These are phyloP conservation scores for Iris pallida DNA, from an alignment of 116 monocot species.

Conservation along the genomic window DNA sequence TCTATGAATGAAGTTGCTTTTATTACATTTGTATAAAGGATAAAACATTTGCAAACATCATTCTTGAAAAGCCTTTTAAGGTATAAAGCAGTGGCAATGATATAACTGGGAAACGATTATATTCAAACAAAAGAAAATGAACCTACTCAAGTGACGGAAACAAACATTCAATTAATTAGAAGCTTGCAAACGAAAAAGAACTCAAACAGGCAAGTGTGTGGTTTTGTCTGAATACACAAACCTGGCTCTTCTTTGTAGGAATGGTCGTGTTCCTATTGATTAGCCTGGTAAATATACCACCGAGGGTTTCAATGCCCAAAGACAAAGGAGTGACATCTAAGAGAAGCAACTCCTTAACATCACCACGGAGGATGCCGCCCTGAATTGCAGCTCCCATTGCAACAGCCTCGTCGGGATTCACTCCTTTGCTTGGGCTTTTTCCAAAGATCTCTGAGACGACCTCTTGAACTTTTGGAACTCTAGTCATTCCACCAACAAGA, in stretches of 20 bases:
- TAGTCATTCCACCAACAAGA: slow-evolving; percentile 57
- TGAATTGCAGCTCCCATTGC: slow-evolving; percentile 61
- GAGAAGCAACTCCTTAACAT: slow-evolving; percentile 51
- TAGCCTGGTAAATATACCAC: slow-evolving; percentile 50
- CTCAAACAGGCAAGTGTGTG: neutral
- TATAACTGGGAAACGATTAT: too few relatives aligned
- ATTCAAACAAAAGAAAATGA: too few relatives aligned
- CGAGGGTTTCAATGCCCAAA: slow-evolving; percentile 54
- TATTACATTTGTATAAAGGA: too few relatives aligned
- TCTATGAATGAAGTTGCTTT: too few relatives aligned
- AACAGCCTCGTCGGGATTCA: slow-evolving; percentile 59
- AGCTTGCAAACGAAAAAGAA: neutral
- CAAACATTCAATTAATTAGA: neutral
- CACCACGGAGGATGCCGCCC: slow-evolving; percentile 54
- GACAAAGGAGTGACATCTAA: slow-evolving; percentile 52
- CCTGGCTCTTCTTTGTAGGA: slow-evolving; percentile 60
- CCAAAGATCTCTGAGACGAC: slow-evolving; percentile 41
- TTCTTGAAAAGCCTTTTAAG: too few relatives aligned
- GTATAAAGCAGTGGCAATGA: too few relatives aligned
- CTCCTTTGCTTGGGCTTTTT: slow-evolving; percentile 45
- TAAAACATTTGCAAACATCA: too few relatives aligned
- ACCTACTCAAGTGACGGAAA: too few relatives aligned
- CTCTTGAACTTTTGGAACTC: slow-evolving; percentile 54
- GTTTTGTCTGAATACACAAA: neutral
- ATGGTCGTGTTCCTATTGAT: slow-evolving; percentile 57